These are phyloP conservation scores for Ustilago trichophora DNA, from an alignment of 1,284 basidiomycete genomes.

Conservation along the genomic window DNA sequence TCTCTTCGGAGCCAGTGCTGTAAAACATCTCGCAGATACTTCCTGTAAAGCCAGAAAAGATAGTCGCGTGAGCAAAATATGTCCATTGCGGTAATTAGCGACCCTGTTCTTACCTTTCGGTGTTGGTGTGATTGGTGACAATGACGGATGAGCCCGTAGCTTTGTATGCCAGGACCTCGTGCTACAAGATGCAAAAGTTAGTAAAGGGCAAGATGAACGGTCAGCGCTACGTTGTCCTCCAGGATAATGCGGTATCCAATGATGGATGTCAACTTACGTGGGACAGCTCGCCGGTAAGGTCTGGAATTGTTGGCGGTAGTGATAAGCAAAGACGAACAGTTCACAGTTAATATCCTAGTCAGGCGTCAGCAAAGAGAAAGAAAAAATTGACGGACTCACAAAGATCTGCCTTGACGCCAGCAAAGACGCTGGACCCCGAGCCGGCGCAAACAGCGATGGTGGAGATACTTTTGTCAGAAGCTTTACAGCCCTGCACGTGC, in stretches of 20 bases:
- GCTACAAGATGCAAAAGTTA: constrained; percentile 43
- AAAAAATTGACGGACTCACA: constrained; percentile 27
- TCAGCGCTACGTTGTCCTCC: too few relatives aligned
- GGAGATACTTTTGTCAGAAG: constrained; percentile 31
- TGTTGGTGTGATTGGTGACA: constrained; percentile 62
- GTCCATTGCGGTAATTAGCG: too few relatives aligned
- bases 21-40: constrained; percentile 51
- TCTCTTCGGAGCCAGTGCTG: constrained; percentile 36
- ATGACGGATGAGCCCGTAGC: constrained; percentile 60
- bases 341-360: too few relatives aligned
- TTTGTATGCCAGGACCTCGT: constrained; percentile 61
- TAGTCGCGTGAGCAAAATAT: neutral
- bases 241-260: too few relatives aligned
- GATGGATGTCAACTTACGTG: too few relatives aligned
- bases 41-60: constrained; percentile 12
- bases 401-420: constrained; percentile 50
- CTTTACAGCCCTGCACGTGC: constrained; percentile 38
- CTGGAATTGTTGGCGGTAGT: too few relatives aligned
- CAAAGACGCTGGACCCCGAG: constrained; percentile 56
- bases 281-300: constrained; percentile 61
- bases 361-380: too few relatives aligned
- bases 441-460: constrained; percentile 62
- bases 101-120: constrained; percentile 58
- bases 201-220: too few relatives aligned
- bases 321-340: too few relatives aligned